Base-by-base conservation (phyloP, 78 protist species). In the Capsaspora owczarzaki region DNA sequence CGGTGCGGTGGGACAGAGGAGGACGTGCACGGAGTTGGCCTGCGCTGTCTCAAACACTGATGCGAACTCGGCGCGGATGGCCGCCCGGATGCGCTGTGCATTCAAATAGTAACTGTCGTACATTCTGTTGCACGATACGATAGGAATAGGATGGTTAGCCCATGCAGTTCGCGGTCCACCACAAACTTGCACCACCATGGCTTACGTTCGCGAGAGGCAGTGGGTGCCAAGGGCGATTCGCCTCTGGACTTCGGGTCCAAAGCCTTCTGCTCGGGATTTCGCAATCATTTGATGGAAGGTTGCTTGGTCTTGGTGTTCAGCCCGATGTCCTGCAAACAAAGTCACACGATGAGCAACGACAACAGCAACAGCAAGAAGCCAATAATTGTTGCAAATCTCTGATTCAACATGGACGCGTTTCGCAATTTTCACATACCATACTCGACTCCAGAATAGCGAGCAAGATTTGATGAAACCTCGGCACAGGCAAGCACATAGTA, bases 401-500 rank as follows among this genome's bases (percentile, higher is more conserved):
- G 33, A 6, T 33, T 3, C 8, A 33, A 4, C 10, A 16, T 53
- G n/a, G 3, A 23, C 19, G 2, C 49, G 66, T 77, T 14, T 4
- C 38, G 43, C 43, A 12, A 29, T 22, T 2, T 8, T 5, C 12
- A 1, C 46, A 10, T 35, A 31, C 80, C 85, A 46, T 49, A 82
- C 1, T 14, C 6, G 61, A 82, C 33, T 4, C 85, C 85, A 46
- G 27, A 33, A 46, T 82, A 82, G 25, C 85, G 85, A 19, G 80
- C 8, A 5, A 82, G 68, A 68, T 82, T 82, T n/a, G 85, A 71
- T 5, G 80, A 31, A 16, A 79, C 85, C 37, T 82, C 85, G 8
- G 80, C 79, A 8, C 80, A 29, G 31, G 69, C 79, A 23, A 82
- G 3, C 38, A 82, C 35, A 27, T 71, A 82, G 61, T 82, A 82